phyloP scores from a whole-genome alignment of 306 rosid species.

The Canavalia gladiata region DNA sequence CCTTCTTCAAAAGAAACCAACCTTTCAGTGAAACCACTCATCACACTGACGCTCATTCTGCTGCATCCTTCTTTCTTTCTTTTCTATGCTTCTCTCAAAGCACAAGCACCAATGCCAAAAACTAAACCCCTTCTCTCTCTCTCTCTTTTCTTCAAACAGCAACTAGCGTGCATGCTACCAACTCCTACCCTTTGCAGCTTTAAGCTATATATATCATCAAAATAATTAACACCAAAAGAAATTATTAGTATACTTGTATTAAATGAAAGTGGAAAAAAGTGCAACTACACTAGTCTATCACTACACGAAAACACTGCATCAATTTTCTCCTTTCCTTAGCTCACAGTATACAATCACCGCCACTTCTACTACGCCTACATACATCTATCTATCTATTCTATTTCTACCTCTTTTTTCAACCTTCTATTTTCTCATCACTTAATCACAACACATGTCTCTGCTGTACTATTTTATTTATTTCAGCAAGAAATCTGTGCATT shows the following conservation, averaged over 20 bases:
- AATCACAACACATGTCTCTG: neutral
- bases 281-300: slow-evolving; percentile 49
- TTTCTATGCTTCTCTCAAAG: slow-evolving; percentile 40
- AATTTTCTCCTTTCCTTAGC: neutral
- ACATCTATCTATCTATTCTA: no score
- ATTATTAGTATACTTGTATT: neutral
- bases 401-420: slow-evolving; percentile 9
- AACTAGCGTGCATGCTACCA: slow-evolving; percentile 72
- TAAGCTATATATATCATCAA: slow-evolving; percentile 55
- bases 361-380: neutral
- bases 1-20: slow-evolving; percentile 72
- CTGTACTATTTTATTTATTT: neutral
- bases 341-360: neutral
- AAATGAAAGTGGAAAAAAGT: slow-evolving; percentile 51
- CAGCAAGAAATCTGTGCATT: no score
- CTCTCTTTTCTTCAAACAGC: slow-evolving; percentile 55
- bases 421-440: neutral
- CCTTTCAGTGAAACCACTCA: slow-evolving; percentile 81
- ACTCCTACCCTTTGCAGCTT: slow-evolving; percentile 80
- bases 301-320: slow-evolving; percentile 74
- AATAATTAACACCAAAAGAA: slow-evolving; percentile 8
- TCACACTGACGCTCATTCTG: slow-evolving; percentile 50
- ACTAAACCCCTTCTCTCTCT: slow-evolving; percentile 40
- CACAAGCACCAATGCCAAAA: slow-evolving; percentile 46
- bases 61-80: slow-evolving; percentile 7